Base-by-base conservation (phyloP, 2,329 filamentous ascomycete species). In the Fusarium caatingaense region DNA sequence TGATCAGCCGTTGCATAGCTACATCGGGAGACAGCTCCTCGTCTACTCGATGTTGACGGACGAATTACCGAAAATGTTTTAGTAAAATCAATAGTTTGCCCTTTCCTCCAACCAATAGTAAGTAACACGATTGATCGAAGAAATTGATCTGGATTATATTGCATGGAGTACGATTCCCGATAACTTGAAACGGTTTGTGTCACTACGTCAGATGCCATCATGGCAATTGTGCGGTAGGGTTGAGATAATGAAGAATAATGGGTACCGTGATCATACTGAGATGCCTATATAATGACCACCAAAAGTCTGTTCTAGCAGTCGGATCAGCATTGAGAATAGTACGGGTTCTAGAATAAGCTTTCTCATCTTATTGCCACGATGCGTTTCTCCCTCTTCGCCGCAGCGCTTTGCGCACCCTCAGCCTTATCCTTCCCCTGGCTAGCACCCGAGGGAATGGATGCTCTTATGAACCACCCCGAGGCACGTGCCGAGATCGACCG, bases 401-500 rank as follows among this genome's bases (percentile, higher is more conserved):
- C 65, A 25, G 28, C 57, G 42, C 53, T 68, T 16, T 63, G 53
- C 20, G 53, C 58, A 8, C 63, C 64, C 3, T 59, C 53, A 2
- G 64, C 27, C 12, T 32, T 68, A 9, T 53, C 65, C 8, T 68
- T 68, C 13, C 65, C 65, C 20, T 68, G 65, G 64, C 3, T 68
- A 4, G 47, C 64, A 16, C 48, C 63, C 0, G 53, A 55, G 16
- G 64, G 65, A 40, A 44, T 68, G 42, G 58, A 68, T 32, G 63
- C 65, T 1, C 53, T 68, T 3, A 48, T 68, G 13, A 57, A 40
- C 5, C 65, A 59, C 40, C 65, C 64, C 2, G 65, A 68, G 32
- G 64, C 65, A 3, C 64, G 65, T 6, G 25, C 32, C 13, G 65
- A 68, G 16, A 68, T 68, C 13, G 32, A 68, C n/a, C 63, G 64